Evolutionary conservation across 208 protist genomes (phyloP).

Genomic region (Acanthamoeba healyi): DNA sequence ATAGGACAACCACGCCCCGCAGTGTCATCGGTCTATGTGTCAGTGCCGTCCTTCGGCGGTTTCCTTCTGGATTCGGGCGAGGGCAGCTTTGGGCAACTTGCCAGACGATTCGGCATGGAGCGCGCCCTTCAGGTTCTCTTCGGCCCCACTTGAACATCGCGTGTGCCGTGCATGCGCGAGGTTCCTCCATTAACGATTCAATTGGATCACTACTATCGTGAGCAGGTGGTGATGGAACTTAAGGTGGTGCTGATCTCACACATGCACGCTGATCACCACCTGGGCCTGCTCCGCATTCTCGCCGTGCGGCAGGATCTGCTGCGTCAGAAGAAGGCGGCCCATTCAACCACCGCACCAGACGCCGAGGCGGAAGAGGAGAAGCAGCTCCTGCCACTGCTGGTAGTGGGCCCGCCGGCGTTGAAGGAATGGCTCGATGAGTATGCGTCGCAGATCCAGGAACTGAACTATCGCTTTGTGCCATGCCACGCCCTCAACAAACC

Average conservation of each 20-base stretch:
- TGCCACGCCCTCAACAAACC: conserved; percentile 34
- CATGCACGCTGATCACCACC: conserved; percentile 90
- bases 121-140: conserved; percentile 14
- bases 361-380: not conserved
- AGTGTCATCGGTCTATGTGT: conserved; percentile 17
- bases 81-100: conserved; percentile 86
- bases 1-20: too few species aligned
- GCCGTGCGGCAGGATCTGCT: not conserved
- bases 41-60: not conserved
- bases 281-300: conserved; percentile 83
- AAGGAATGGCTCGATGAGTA: conserved; percentile 73
- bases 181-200: too few species aligned
- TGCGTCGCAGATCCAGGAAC: not conserved
- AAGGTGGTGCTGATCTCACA: conserved; percentile 88
- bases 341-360: not conserved
- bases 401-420: conserved; percentile 70
- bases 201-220: conserved; percentile 41
- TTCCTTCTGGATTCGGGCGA: conserved; percentile 88
- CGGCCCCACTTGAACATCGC: too few species aligned
- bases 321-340: not conserved
- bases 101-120: conserved; percentile 79
- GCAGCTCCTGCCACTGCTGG: not conserved
- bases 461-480: conserved; percentile 15
- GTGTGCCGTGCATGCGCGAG: too few species aligned
- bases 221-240: conserved; percentile 60